Evolutionary conservation across 139 green algal genomes (phyloP), one percentile per base, ranked within the genome.

Genomic region (Chlamydomonas sp.): DNA sequence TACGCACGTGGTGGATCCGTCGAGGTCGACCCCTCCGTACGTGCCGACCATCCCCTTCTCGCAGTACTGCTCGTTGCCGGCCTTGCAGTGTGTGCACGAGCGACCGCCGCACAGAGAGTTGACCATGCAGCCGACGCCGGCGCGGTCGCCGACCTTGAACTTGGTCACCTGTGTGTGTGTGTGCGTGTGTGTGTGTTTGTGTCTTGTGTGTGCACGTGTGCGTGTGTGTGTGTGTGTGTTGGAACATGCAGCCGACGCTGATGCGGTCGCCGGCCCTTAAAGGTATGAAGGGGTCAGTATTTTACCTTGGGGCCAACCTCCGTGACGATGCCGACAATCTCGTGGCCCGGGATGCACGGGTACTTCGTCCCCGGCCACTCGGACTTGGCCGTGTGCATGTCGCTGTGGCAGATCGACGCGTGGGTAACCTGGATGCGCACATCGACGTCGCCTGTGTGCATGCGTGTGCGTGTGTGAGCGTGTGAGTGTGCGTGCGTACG

Each of bases 301-400:
- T n/a, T n/a, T n/a, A n/a, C n/a, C 83, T 84, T 65, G 24, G 36
- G 22, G 31, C 90, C 90, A 1, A 95, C 85, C 68, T 92, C 80
- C 0, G 76, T 86, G 24, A 96, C 87, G 22, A 95, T 84, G 58
- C 90, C 90, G 13, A 88, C 80, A 57, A 96, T 91, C 80, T 96
- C 90, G 64, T 95, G 89, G 6, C 87, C 85, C 4, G 87, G 84
- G 1, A 92, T 83, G 75, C 89, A 80, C 36, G 86, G 86, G 72
- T 84, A 92, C 5, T 54, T 69, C 0, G 77, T 64, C 54, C 30
- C 54, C 24, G 8, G 10, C 54, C 54, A 64, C 54, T 64, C 54
- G 54, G 75, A 71, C n/a, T 79, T 83, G 61, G 83, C 78, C 48
- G 84, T 78, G 76, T 96, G 90, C 35, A 92, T 67, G 77, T 96